Base-by-base conservation (phyloP, 768 basidiomycete species). In the Boletellus ananas region DNA sequence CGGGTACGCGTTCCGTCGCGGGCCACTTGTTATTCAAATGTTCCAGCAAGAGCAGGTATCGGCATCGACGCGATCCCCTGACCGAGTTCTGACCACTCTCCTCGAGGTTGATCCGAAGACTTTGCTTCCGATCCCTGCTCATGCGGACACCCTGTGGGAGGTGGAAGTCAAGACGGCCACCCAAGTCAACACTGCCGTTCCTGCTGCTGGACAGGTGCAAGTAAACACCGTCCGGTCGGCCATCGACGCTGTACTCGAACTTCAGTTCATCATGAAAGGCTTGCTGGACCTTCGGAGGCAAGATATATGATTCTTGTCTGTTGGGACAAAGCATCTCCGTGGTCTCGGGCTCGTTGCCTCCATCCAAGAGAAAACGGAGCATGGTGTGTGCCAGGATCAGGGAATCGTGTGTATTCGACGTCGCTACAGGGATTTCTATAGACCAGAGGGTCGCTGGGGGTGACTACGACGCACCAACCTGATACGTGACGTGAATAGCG, bases 111-210 rank as follows among this genome's bases (percentile, higher is more conserved):
- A 90, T 58, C 77, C 79, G 0, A 86, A 79, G 67, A 89, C 87
- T 5, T 83, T 83, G 46, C 80, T 84, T 56, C 83, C 87, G 0
- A 84, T 83, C 39, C 84, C 86, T 34, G 86, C 86, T n/a, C 85
- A 87, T 48, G 70, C 81, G 8, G 87, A 88, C 57, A 87, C 88
- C 0, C 74, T 89, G 6, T 93, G 90, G 90, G 85, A 91, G 63
- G 88, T 93, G 34, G 87, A 92, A 70, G 89, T 90, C 43, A 90
- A 87, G 65, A 90, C 90, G 1, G 86, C 88, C 2, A 74, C 76
- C 3, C 90, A 90, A 6, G 81, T 87, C 38, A 80, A 85, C 14
- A 89, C 87, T 50, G 86, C 84, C 0, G 65, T 58, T 20, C 51
- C 65, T 25, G 50, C 45, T 31, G 42, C 49, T 27, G 63, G 66